Evolutionary conservation across 257 asterid genomes (phyloP).

Genomic region (Solanum arcanum): DNA sequence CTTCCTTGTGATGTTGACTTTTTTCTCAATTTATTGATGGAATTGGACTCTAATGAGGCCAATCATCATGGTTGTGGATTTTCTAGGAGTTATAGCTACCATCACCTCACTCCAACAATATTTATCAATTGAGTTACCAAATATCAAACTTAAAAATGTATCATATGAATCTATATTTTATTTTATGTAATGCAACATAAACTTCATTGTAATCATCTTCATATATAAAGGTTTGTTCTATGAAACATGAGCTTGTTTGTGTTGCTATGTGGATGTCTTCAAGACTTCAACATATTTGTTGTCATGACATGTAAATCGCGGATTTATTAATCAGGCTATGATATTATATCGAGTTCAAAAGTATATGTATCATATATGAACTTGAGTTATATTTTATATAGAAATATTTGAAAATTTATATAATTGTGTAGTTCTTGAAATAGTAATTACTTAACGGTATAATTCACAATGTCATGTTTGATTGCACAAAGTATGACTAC

Average conservation of each 20-base stretch:
- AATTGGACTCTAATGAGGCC: constrained; percentile 20
- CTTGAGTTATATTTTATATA: not conserved
- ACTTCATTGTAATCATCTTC: not conserved
- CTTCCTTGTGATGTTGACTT: constrained; percentile 47
- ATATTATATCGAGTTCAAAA: not conserved
- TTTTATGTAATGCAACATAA: not conserved
- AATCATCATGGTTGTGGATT: constrained; percentile 10
- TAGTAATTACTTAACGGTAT: not conserved
- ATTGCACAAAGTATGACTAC: not conserved
- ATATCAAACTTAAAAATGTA: not conserved
- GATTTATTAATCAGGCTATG: not conserved
- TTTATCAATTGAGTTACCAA: not conserved
- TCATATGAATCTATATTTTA: not conserved
- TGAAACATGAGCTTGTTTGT: not conserved
- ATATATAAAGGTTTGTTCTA: not conserved
- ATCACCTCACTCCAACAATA: constrained; percentile 17
- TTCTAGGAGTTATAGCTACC: constrained; percentile 6
- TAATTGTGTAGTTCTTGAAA: not conserved
- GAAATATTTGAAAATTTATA: not conserved
- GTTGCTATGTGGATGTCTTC: not conserved
- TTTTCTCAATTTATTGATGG: constrained; percentile 27
- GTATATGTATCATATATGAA: not conserved
- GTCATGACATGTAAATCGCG: not conserved
- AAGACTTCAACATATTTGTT: not conserved
- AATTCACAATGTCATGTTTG: not conserved